These are phyloP conservation scores for Lyophyllum semitale DNA, from an alignment of 768 basidiomycete genomes.

Conservation along the genomic window DNA sequence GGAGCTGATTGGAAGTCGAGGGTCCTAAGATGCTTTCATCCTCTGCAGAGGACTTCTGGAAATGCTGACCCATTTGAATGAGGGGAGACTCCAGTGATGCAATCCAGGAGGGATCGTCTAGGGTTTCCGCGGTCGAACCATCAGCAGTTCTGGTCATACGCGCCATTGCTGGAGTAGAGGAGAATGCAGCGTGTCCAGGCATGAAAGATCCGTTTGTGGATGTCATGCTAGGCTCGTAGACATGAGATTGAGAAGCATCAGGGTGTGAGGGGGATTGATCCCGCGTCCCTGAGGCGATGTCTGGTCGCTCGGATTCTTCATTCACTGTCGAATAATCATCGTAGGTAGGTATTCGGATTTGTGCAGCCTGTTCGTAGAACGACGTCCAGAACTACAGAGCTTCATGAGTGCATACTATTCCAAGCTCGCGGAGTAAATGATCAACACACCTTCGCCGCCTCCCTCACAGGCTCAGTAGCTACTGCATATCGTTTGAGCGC, in stretches of 20 bases:
- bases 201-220: slow-evolving; percentile 74
- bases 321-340: slow-evolving; percentile 66
- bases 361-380: slow-evolving; percentile 94
- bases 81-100: slow-evolving; percentile 75
- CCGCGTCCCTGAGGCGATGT: slow-evolving; percentile 28
- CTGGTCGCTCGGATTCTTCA: slow-evolving; percentile 47
- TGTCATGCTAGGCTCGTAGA: slow-evolving; percentile 44
- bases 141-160: slow-evolving; percentile 37
- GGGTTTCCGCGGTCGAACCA: slow-evolving; percentile 38
- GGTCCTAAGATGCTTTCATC: slow-evolving; percentile 28
- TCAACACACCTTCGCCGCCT: slow-evolving; percentile 79
- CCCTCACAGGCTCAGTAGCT: slow-evolving; percentile 83
- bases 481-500: slow-evolving; percentile 89
- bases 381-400: slow-evolving; percentile 88
- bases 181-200: slow-evolving; percentile 69
- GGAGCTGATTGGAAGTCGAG: slow-evolving; percentile 14
- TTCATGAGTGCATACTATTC: background rate
- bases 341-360: slow-evolving; percentile 76
- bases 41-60: slow-evolving; percentile 54
- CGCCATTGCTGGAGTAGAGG: slow-evolving; percentile 74
- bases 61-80: slow-evolving; percentile 61
- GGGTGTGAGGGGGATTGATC: slow-evolving; percentile 20
- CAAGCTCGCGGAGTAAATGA: background rate
- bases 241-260: slow-evolving; percentile 21
- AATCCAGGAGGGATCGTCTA: slow-evolving; percentile 68